Percentiles rank a stretch among this genome's conserved stretches.
Evolutionary conservation across 2,329 filamentous ascomycete species (phyloP).

Genomic region (Alternaria incomplexa): DNA sequence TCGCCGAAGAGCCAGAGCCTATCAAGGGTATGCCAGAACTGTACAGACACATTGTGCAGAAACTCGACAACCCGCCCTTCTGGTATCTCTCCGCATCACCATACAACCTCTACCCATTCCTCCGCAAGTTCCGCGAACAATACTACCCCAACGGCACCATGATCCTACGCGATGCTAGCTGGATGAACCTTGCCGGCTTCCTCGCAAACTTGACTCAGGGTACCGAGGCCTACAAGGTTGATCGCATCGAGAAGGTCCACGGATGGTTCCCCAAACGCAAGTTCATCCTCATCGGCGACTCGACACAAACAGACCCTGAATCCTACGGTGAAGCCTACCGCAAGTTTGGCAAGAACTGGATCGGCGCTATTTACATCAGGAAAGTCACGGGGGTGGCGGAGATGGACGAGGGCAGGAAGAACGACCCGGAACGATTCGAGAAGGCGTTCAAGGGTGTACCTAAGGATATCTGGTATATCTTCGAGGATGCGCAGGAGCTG

Average conservation of each 20-base stretch:
- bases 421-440: constrained; percentile 73
- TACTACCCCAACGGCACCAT: constrained; percentile 80
- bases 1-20: constrained; percentile 74
- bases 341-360: constrained; percentile 73
- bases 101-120: constrained; percentile 91
- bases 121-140: constrained; percentile 73
- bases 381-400: constrained; percentile 79
- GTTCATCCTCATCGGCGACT: constrained; percentile 87
- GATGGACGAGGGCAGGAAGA: constrained; percentile 76
- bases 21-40: constrained; percentile 84
- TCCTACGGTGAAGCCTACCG: constrained; percentile 81
- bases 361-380: constrained; percentile 82
- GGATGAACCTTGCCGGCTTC: constrained; percentile 82
- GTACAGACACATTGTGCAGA: constrained; percentile 69
- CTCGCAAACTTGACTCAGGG: constrained; percentile 79
- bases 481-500: constrained; percentile 75
- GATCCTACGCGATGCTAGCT: constrained; percentile 82
- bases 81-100: constrained; percentile 95
- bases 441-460: constrained; percentile 81
- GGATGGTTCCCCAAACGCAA: constrained; percentile 78
- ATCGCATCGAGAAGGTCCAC: constrained; percentile 78
- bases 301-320: constrained; percentile 89
- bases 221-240: constrained; percentile 85
- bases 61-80: constrained; percentile 70
- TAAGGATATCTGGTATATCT: constrained; percentile 76